These are phyloP conservation scores for Debaryomyces tyrocola DNA, from an alignment of 805 yeast genomes.

Conservation along the genomic window DNA sequence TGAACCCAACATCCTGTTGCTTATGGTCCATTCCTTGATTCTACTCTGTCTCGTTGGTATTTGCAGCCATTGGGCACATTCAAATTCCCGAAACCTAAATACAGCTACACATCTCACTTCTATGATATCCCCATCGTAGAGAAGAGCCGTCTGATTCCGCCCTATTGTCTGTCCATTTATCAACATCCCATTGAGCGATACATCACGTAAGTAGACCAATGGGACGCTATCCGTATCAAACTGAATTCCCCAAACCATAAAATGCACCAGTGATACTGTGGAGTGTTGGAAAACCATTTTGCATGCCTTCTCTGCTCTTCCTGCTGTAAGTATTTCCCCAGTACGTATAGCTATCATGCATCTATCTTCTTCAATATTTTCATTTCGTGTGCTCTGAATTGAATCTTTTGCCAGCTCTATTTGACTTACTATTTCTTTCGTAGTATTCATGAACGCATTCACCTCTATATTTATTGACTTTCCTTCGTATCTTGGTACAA, in stretches of 20 bases:
- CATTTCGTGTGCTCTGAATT: neutral
- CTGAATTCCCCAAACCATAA: constrained; percentile 46
- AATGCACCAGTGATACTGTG: constrained; percentile 48
- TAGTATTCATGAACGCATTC: neutral
- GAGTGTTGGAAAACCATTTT: constrained; percentile 34
- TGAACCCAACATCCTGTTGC: constrained; percentile 44
- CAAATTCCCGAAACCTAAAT: neutral
- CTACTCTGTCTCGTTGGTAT: constrained; percentile 6
- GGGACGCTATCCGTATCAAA: constrained; percentile 51
- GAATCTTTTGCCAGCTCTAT: neutral
- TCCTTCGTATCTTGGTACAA: neutral
- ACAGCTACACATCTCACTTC: constrained; percentile 25
- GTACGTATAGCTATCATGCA: constrained; percentile 15
- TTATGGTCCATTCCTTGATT: constrained; percentile 39
- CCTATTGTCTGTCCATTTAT: constrained; percentile 37
- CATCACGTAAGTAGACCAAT: constrained; percentile 49
- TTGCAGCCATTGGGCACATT: neutral
- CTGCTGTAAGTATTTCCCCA: constrained; percentile 40
- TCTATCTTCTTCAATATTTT: neutral
- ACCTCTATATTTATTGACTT: neutral
- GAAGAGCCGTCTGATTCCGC: constrained; percentile 29
- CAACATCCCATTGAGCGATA: constrained; percentile 51
- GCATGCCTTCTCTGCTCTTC: constrained; percentile 34
- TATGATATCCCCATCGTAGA: constrained; percentile 40
- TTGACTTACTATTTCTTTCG: neutral